phyloP scores from a whole-genome alignment of 2,329 filamentous ascomycete genomes.

The Colletotrichum sp. region DNA sequence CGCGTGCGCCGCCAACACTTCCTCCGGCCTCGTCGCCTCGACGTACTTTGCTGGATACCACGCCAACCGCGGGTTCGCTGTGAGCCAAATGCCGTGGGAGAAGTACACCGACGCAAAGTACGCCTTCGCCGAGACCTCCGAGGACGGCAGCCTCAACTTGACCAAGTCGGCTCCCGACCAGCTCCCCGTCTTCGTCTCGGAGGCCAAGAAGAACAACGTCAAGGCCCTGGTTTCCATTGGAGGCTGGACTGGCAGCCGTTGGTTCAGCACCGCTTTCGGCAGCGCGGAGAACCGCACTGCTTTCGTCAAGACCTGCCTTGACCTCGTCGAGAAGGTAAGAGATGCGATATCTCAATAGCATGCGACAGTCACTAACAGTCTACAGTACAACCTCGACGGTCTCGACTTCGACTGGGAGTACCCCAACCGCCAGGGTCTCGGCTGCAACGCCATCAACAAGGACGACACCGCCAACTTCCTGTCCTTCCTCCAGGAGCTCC shows the following conservation, averaged over 20 bases:
- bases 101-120: conserved; percentile 20
- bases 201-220: not conserved
- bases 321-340: conserved; percentile 22
- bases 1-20: not conserved
- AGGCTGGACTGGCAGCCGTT: conserved; percentile 17
- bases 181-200: conserved; percentile 3
- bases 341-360: no score
- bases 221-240: conserved; percentile 16
- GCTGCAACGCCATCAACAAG: conserved; percentile 16
- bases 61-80: conserved; percentile 2
- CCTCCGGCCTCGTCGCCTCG: conserved; percentile 4
- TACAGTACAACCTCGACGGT: conserved; percentile 2
- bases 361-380: not conserved
- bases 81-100: conserved; percentile 8
- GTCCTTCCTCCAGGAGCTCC: conserved; percentile 12
- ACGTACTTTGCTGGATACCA: conserved; percentile 18
- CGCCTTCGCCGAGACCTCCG: conserved; percentile 10
- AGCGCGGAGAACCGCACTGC: conserved; percentile 25
- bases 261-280: conserved; percentile 3
- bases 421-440: conserved; percentile 20
- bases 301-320: conserved; percentile 23
- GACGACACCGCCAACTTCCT: conserved; percentile 18
- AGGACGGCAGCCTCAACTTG: conserved; percentile 2
- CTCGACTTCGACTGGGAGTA: conserved; percentile 28
- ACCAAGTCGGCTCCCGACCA: conserved; percentile 13